Base-by-base conservation (phyloP, 2,329 filamentous ascomycete species). In the Fusarium pseudoanthophilum region DNA sequence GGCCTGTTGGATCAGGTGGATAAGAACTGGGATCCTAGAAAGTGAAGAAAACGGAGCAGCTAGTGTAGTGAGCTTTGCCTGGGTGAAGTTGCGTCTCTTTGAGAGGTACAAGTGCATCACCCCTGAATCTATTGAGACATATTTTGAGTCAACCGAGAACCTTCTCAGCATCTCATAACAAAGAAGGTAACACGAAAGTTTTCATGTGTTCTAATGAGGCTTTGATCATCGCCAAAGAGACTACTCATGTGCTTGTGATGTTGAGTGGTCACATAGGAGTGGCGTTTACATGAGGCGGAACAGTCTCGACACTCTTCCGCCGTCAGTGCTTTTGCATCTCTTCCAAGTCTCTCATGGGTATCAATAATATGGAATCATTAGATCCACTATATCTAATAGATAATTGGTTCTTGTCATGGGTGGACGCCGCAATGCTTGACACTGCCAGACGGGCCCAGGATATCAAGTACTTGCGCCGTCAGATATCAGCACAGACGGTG, bases 11-110 rank as follows among this genome's bases (percentile, higher is more conserved):
- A 79, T 4, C 78, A 82, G 53, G 77, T 85, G 21, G 81, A 84
- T 49, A 63, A 72, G 36, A 76, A 80, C 5, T 86, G 84, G 84
- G 79, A 86, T 69, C 84, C 84, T 5, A 79, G 83, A 21, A 72
- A 59, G 59, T 76, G 42, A 45, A 28, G 7, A 30, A 49, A n/a
- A 20, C 16, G 24, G 40, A 24, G 34, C 16, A 40, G 40, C 34
- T 21, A 21, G 36, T 18, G 20, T 21, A 21, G 36, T 18, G 20
- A 16, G 24, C 14, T 36, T 46, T 52, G 5, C 34, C 5, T 26
- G 13, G 26, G 36, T 37, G 49, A 32, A 42, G 26, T 36, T 45
- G 16, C 16, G 21, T 69, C 59, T 32, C 36, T 20, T 36, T 51
- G 30, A 43, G 21, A 37, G 16, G 15, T 39, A 26, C 26, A n/a